Conservation (phyloP, 306 rosid species). For the Malus asiatica region DNA sequence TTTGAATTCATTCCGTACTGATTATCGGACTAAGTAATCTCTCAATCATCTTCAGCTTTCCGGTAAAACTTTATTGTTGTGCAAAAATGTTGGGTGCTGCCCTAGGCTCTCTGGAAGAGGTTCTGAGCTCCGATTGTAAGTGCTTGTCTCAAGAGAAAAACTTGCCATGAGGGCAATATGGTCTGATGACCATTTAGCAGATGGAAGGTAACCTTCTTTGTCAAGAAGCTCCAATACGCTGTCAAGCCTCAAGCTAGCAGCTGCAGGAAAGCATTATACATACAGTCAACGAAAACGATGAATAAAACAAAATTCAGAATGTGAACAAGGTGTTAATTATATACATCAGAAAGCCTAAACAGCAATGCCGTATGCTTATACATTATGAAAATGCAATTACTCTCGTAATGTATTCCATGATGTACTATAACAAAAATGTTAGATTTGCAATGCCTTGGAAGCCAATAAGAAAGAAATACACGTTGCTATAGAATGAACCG, state of each 20-base stretch:
- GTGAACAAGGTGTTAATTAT: neutral
- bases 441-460: neutral
- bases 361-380: neutral
- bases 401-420: neutral
- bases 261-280: slow-evolving; percentile 15
- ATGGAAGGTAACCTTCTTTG: slow-evolving; percentile 18
- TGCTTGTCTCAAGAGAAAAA: neutral
- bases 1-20: neutral
- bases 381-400: neutral
- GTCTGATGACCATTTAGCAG: slow-evolving; percentile 25
- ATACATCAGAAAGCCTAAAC: neutral
- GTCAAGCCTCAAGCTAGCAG: slow-evolving; percentile 18
- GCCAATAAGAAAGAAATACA: neutral
- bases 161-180: slow-evolving; percentile 31
- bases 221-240: slow-evolving; percentile 31
- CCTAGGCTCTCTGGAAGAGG: neutral
- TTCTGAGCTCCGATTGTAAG: neutral
- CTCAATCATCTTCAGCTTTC: neutral
- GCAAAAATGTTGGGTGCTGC: neutral
- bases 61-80: neutral
- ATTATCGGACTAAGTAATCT: neutral
- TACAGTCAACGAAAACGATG: neutral
- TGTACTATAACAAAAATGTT: neutral
- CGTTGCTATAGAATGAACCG: neutral
- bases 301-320: neutral